Evolutionary conservation across 257 asterid species (phyloP).

Genomic region (Lantana camara): DNA sequence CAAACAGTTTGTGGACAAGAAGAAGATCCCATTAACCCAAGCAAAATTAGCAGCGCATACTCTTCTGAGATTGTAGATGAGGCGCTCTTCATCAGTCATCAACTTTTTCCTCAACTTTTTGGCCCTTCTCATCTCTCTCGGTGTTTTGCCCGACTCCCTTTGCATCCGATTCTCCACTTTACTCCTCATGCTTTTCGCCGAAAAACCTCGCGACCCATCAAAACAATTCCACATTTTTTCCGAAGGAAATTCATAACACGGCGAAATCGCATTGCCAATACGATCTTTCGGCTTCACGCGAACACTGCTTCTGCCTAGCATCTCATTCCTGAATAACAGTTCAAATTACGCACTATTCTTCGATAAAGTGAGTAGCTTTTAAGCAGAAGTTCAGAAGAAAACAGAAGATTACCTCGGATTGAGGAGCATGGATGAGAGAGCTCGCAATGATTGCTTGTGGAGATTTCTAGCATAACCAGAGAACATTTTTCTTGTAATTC

Average conservation of each 20-base stretch:
- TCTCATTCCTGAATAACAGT: conserved; percentile 31
- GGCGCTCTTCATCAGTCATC: conserved; percentile 93
- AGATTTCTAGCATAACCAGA: conserved; percentile 31
- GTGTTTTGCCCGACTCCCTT: conserved; percentile 81
- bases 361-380: neutral
- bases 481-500: conserved; percentile 32
- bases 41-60: conserved; percentile 43
- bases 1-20: neutral
- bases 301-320: conserved; percentile 12
- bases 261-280: conserved; percentile 18
- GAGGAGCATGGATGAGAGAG: conserved; percentile 36
- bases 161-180: conserved; percentile 85
- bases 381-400: neutral
- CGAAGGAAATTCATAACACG: conserved; percentile 21
- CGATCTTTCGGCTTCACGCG: conserved; percentile 26
- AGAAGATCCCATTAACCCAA: too few relatives aligned
- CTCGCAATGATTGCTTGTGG: conserved; percentile 27
- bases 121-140: conserved; percentile 87
- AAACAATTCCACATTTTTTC: conserved; percentile 39
- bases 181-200: conserved; percentile 93
- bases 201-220: conserved; percentile 64
- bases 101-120: conserved; percentile 78
- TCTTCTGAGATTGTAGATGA: conserved; percentile 78
- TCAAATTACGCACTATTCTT: neutral
- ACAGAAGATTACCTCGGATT: conserved; percentile 36